Percentiles rank a stretch among this genome's conserved stretches.
Evolutionary conservation across 2,329 filamentous ascomycete genomes (phyloP).

Genomic region (Ophioceras dolichostomum): DNA sequence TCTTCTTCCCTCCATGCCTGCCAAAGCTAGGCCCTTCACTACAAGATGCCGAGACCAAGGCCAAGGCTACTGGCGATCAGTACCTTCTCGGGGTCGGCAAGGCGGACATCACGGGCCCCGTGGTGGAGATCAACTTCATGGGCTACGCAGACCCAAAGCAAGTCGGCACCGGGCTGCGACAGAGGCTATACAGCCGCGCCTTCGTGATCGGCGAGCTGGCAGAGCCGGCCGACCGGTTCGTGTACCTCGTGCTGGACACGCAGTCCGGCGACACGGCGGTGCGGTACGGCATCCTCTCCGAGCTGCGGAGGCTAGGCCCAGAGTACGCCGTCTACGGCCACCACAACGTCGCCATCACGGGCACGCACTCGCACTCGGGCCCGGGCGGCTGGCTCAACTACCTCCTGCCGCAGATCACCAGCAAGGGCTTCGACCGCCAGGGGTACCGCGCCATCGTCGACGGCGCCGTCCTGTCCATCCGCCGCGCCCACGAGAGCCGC

Average conservation of each 20-base stretch:
- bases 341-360: constrained; percentile 77
- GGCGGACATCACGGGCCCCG: constrained; percentile 51
- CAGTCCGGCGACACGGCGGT: constrained; percentile 80
- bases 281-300: constrained; percentile 68
- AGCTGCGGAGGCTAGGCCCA: constrained; percentile 51
- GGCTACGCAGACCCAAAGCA: constrained; percentile 75
- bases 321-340: constrained; percentile 62
- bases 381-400: constrained; percentile 91
- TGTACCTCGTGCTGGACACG: constrained; percentile 80
- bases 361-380: constrained; percentile 82
- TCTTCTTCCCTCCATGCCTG: too few species aligned
- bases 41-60: not conserved
- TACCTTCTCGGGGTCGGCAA: constrained; percentile 41
- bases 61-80: constrained; percentile 18
- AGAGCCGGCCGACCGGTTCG: constrained; percentile 56
- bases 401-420: constrained; percentile 78
- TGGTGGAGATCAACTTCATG: constrained; percentile 83
- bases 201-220: constrained; percentile 69
- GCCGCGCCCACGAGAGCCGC: constrained; percentile 55
- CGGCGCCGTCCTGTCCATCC: constrained; percentile 67
- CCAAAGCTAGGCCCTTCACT: too few species aligned
- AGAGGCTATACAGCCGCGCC: constrained; percentile 73
- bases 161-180: constrained; percentile 69
- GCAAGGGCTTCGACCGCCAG: constrained; percentile 71
- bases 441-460: constrained; percentile 82